Conservation (phyloP, 2,329 filamentous ascomycete species). For the Penicillium frequentans region DNA sequence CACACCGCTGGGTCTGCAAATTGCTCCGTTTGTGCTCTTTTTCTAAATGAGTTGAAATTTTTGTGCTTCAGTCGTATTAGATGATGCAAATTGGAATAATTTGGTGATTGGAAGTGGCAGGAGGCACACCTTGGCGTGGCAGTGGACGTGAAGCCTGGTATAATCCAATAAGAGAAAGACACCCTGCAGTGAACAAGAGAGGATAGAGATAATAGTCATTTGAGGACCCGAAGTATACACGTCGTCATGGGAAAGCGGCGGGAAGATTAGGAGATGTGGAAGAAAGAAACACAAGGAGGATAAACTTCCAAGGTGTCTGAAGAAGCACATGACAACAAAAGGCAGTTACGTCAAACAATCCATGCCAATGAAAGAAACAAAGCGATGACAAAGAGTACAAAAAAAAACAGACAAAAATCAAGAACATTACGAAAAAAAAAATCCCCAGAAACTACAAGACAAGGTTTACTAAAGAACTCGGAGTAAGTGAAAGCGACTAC, state of each 20-base stretch:
- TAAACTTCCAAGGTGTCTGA: not conserved
- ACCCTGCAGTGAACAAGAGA: not conserved
- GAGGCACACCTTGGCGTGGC: not conserved
- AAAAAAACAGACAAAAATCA: not conserved
- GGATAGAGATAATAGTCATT: not conserved
- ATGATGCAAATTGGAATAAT: not conserved
- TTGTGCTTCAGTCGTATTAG: not conserved
- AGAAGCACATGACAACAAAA: not conserved
- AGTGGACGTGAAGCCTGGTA: not conserved
- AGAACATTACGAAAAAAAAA: not conserved
- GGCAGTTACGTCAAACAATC: not conserved
- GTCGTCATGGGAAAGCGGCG: not conserved
- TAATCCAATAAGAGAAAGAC: not conserved
- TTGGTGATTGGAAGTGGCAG: not conserved
- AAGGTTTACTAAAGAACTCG: not conserved
- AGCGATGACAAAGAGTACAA: not conserved
- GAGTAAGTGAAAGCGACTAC: not conserved
- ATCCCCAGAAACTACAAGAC: no score
- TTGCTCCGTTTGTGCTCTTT: not conserved
- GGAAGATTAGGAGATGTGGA: not conserved
- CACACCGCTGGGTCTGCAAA: not conserved
- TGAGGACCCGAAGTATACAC: not conserved
- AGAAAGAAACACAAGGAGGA: not conserved
- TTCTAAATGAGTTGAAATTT: not conserved
- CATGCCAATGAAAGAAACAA: not conserved